These are phyloP conservation scores for Nicotiana otophora DNA, from an alignment of 257 asterid species.

Conservation along the genomic window DNA sequence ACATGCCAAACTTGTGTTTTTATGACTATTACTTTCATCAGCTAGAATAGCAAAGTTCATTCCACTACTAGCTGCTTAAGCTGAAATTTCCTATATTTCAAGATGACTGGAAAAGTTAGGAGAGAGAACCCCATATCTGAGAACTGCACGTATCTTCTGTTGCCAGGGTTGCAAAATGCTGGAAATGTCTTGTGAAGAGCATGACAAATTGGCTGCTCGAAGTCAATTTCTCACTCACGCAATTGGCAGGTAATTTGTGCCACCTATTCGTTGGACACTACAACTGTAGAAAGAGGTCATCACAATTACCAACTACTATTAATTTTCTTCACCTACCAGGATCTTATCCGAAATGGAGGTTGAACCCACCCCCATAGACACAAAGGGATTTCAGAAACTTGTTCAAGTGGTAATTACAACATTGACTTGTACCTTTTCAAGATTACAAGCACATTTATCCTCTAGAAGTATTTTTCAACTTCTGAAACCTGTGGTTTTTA, in stretches of 20 bases:
- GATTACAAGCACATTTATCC: background rate
- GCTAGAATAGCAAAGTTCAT: background rate
- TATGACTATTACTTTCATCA: background rate
- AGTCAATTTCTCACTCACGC: slow-evolving; percentile 86
- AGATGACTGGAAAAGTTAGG: background rate
- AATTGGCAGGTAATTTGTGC: slow-evolving; percentile 54
- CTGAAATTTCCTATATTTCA: background rate
- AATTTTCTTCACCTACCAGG: slow-evolving; percentile 32
- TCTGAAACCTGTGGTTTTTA: background rate
- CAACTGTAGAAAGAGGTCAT: background rate
- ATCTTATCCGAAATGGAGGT: slow-evolving; percentile 63
- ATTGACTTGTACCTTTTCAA: background rate
- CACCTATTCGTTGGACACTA: background rate
- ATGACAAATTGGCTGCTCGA: slow-evolving; percentile 63
- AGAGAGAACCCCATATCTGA: background rate
- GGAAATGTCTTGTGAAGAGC: slow-evolving; percentile 90
- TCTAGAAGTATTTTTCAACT: background rate
- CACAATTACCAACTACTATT: background rate
- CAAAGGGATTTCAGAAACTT: slow-evolving; percentile 85
- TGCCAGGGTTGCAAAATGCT: slow-evolving; percentile 82
- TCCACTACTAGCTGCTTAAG: background rate
- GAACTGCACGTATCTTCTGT: background rate
- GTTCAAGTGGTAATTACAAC: slow-evolving; percentile 62
- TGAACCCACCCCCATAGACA: slow-evolving; percentile 73
- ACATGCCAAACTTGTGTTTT: background rate